Conservation (phyloP, 768 basidiomycete genomes). For the Mycena albidolilacea region DNA sequence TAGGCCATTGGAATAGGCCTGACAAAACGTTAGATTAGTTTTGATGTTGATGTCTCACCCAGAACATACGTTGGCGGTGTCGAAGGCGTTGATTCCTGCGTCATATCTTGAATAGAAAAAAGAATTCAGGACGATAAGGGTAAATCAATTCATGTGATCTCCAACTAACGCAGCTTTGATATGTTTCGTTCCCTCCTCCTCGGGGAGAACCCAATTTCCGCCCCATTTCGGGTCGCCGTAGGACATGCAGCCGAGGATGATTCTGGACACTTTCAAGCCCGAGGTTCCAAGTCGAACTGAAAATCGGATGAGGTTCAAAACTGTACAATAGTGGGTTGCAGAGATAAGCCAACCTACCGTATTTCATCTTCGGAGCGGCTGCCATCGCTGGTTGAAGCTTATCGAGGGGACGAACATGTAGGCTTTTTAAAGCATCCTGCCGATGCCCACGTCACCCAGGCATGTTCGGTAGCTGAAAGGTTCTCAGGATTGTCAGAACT, state of each 20-base stretch:
- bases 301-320: background rate
- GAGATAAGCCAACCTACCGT: background rate
- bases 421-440: too few species aligned
- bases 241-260: constrained; percentile 47
- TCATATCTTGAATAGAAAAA: constrained; percentile 7
- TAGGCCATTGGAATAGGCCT: constrained; percentile 10
- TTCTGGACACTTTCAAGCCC: constrained; percentile 65
- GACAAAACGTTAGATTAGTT: too few species aligned
- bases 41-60: background rate
- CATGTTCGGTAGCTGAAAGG: too few species aligned
- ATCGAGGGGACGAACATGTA: too few species aligned
- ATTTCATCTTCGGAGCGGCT: background rate
- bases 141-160: too few species aligned
- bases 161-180: constrained; percentile 47
- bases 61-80: constrained; percentile 17
- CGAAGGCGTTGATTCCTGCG: constrained; percentile 25
- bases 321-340: background rate
- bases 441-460: too few species aligned
- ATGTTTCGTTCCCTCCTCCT: constrained; percentile 55
- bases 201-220: constrained; percentile 53
- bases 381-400: too few species aligned
- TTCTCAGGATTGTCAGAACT: too few species aligned
- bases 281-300: constrained; percentile 61
- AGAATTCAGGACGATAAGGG: background rate
- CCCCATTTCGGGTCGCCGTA: constrained; percentile 50